Percentiles rank a stretch among this genome's conserved stretches.
Conservation (phyloP, 371 early-diverging fungal species). For the Syncephalastrum racemosum region DNA sequence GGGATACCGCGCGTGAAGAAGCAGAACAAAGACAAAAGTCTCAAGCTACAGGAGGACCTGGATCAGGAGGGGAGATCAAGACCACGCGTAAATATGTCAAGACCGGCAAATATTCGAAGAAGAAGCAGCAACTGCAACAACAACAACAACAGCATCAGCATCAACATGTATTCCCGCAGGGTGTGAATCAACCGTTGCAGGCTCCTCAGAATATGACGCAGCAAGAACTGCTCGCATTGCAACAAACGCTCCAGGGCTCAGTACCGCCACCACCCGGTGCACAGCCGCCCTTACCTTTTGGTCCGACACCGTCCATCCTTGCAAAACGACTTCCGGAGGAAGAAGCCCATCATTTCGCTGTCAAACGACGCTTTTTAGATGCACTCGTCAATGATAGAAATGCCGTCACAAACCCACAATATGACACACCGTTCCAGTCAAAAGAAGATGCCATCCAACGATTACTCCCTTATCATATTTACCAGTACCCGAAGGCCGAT, state of each 20-base stretch:
- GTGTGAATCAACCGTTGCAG: no score
- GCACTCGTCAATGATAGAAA: constrained; percentile 52
- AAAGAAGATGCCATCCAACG: constrained; percentile 63
- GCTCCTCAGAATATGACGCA: constrained; percentile 14
- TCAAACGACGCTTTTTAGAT: constrained; percentile 41
- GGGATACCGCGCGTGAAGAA: constrained; percentile 38
- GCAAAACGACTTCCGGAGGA: constrained; percentile 51
- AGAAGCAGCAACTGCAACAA: constrained; percentile 31
- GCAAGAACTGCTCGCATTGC: constrained; percentile 33
- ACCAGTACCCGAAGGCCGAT: constrained; percentile 63
- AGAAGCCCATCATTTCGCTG: constrained; percentile 41
- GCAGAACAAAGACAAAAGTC: constrained; percentile 22
- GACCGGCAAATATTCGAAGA: constrained; percentile 68
- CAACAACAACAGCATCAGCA: constrained; percentile 18
- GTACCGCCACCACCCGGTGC: constrained; percentile 4
- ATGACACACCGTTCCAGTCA: constrained; percentile 59
- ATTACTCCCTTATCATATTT: constrained; percentile 73
- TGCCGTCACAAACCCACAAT: constrained; percentile 50
- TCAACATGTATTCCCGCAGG: constrained; percentile 10
- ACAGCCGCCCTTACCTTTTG: constrained; percentile 11
- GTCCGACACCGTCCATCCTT: constrained; percentile 27
- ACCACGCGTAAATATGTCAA: constrained; percentile 63
- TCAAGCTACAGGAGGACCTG: constrained; percentile 14
- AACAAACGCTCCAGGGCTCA: constrained; percentile 26
- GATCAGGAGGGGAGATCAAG: constrained; percentile 29